These are phyloP conservation scores for Peniophora sp. DNA, from an alignment of 1,284 basidiomycete species.

Conservation along the genomic window DNA sequence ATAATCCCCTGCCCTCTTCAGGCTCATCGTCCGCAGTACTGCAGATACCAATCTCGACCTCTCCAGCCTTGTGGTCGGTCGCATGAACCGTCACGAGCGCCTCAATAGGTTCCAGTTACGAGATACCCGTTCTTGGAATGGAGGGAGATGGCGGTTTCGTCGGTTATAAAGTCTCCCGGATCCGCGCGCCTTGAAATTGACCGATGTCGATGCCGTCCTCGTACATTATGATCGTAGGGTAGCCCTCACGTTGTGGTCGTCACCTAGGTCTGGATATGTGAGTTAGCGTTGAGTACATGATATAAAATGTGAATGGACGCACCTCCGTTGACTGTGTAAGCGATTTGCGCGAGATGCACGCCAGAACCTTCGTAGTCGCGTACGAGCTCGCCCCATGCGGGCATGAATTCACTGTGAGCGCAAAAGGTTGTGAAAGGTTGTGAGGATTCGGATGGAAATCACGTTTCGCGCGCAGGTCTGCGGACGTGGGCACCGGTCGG, in stretches of 20 bases:
- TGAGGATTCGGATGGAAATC: too few species aligned
- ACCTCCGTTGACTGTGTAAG: conserved; percentile 83
- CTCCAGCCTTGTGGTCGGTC: conserved; percentile 90
- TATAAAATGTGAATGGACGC: conserved; percentile 20
- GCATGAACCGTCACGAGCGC: conserved; percentile 89
- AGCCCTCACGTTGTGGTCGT: conserved; percentile 63
- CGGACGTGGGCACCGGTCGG: conserved; percentile 82
- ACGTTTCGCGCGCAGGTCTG: too few species aligned
- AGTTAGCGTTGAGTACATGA: neutral
- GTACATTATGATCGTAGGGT: conserved; percentile 78
- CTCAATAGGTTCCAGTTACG: conserved; percentile 55
- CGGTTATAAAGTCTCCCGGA: conserved; percentile 42
- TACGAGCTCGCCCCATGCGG: conserved; percentile 77
- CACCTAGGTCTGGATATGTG: conserved; percentile 62
- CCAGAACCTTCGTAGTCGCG: conserved; percentile 50
- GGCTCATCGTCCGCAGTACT: conserved; percentile 63
- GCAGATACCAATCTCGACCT: conserved; percentile 83
- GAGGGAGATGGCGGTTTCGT: conserved; percentile 21
- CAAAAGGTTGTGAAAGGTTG: too few species aligned
- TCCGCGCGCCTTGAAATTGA: conserved; percentile 47
- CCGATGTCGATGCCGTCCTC: conserved; percentile 57
- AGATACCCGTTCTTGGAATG: conserved; percentile 3
- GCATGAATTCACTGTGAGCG: too few species aligned
- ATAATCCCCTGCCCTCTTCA: conserved; percentile 59
- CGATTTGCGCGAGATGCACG: conserved; percentile 77